phyloP scores from a whole-genome alignment of 768 basidiomycete species.

The Suillus subaureus region DNA sequence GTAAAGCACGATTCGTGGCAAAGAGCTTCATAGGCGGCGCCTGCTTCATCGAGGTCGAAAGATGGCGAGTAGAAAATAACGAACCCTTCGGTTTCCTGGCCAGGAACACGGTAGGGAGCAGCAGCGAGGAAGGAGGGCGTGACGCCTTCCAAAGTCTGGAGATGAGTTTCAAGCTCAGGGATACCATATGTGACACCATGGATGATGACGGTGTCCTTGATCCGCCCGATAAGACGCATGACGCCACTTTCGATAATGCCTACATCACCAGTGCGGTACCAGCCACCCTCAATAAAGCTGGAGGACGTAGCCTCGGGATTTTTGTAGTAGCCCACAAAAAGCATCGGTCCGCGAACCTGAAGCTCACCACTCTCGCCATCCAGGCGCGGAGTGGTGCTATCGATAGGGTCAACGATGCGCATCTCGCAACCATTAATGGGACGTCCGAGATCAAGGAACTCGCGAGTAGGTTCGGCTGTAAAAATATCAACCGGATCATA shows the following conservation, averaged over 20 bases:
- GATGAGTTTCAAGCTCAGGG: slow-evolving; percentile 36
- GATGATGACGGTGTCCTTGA: slow-evolving; percentile 43
- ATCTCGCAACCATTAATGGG: slow-evolving; percentile 34
- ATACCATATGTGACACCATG: slow-evolving; percentile 42
- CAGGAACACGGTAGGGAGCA: slow-evolving; percentile 37
- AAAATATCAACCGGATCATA: slow-evolving; percentile 35
- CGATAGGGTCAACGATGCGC: slow-evolving; percentile 37
- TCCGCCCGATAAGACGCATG: slow-evolving; percentile 39
- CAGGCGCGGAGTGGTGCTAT: slow-evolving; percentile 28
- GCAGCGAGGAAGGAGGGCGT: slow-evolving; percentile 36
- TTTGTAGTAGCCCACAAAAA: slow-evolving; percentile 48
- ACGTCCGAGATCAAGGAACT: slow-evolving; percentile 42
- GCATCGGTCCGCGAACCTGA: slow-evolving; percentile 41
- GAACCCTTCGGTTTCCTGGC: slow-evolving; percentile 45
- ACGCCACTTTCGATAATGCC: slow-evolving; percentile 38
- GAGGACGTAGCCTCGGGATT: slow-evolving; percentile 49
- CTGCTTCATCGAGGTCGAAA: slow-evolving; percentile 26
- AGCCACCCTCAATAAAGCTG: slow-evolving; percentile 50
- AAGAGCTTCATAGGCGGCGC: slow-evolving; percentile 25
- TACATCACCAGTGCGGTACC: slow-evolving; percentile 64
- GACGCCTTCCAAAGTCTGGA: slow-evolving; percentile 40
- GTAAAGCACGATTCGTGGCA: slow-evolving; percentile 32
- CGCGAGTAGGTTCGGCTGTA: slow-evolving; percentile 20
- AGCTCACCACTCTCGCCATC: slow-evolving; percentile 39
- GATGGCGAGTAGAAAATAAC: slow-evolving; percentile 38